Percentiles rank a stretch among this genome's conserved stretches.
These are phyloP conservation scores for Elaeis oleifera DNA, from an alignment of 202 grass and related monocot species.

Conservation along the genomic window DNA sequence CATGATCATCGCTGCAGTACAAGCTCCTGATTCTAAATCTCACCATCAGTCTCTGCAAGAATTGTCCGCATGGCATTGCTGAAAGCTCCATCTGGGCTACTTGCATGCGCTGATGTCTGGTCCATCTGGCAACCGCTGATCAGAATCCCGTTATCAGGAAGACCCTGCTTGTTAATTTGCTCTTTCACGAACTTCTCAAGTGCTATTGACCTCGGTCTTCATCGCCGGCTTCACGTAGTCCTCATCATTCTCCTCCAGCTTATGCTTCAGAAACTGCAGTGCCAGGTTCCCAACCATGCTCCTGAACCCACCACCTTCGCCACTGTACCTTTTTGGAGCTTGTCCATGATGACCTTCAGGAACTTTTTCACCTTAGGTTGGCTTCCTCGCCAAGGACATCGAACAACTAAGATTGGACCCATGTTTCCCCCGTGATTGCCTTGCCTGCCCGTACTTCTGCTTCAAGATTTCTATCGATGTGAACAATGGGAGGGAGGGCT, in stretches of 20 bases:
- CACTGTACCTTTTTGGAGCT: conserved; percentile 38
- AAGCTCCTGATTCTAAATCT: conserved; percentile 40
- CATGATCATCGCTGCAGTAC: conserved; percentile 76
- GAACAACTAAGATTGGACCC: conserved; percentile 22
- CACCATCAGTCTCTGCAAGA: conserved; percentile 31
- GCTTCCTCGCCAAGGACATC: conserved; percentile 70
- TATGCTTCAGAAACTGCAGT: conserved; percentile 64
- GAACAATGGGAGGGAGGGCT: conserved; percentile 54
- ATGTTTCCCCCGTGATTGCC: too few species aligned
- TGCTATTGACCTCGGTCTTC: conserved; percentile 42
- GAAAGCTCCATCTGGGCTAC: conserved; percentile 33
- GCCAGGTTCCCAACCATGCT: conserved; percentile 57
- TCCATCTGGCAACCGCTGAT: conserved; percentile 88
- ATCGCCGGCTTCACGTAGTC: conserved; percentile 50
- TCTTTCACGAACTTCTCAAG: conserved; percentile 54
- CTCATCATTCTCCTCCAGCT: conserved; percentile 56
- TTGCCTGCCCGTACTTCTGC: too few species aligned
- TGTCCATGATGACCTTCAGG: conserved; percentile 79
- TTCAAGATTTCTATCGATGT: conserved; percentile 11
- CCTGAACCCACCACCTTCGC: conserved; percentile 46
- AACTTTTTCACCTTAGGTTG: conserved; percentile 95
- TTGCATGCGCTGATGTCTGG: conserved; percentile 87
- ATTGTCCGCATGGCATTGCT: conserved; percentile 87
- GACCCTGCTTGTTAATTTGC: conserved; percentile 27
- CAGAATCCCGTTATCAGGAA: conserved; percentile 63